Evolutionary conservation across 2,329 filamentous ascomycete species (phyloP).

Genomic region (Penicillium sp.): DNA sequence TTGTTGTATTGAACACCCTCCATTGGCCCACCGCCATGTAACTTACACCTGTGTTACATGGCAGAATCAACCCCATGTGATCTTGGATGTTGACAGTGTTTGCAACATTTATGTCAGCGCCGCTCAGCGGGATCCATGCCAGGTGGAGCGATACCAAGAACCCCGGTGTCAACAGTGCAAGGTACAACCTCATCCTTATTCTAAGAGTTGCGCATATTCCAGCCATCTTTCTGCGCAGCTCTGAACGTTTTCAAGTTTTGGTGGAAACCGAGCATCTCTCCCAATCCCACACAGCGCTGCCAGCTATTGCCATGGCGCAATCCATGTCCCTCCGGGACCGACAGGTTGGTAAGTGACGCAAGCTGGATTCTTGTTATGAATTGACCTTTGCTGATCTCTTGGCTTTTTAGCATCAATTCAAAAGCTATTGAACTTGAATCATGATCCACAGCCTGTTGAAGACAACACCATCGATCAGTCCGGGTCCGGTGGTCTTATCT

Average conservation of each 20-base stretch:
- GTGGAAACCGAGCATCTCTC: slow-evolving; percentile 6
- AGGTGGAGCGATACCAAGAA: slow-evolving; percentile 27
- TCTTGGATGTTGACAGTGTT: slow-evolving; percentile 26
- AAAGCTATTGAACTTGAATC: slow-evolving; percentile 93
- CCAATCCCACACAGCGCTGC: slow-evolving; percentile 15
- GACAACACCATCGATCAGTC: slow-evolving; percentile 62
- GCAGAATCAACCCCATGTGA: slow-evolving; percentile 6
- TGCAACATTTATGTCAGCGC: slow-evolving; percentile 27
- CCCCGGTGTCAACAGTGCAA: slow-evolving; percentile 14
- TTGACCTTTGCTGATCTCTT: slow-evolving; percentile 6
- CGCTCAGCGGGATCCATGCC: slow-evolving; percentile 23
- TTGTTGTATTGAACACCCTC: neutral
- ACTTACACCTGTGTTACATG: slow-evolving; percentile 8
- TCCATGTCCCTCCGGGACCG: slow-evolving; percentile 64
- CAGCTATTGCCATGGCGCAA: slow-evolving; percentile 50
- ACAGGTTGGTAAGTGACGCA: slow-evolving; percentile 61
- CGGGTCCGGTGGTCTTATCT: slow-evolving; percentile 57
- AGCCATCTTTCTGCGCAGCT: neutral
- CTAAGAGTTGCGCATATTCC: neutral
- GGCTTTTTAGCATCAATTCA: slow-evolving; percentile 74
- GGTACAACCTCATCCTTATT: slow-evolving; percentile 2
- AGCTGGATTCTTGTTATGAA: neutral
- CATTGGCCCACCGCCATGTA: neutral
- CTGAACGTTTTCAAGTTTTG: slow-evolving; percentile 23
- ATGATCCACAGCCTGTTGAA: slow-evolving; percentile 55